phyloP scores from a whole-genome alignment of 129 eudicot genomes.

The Flaveria brownii region DNA sequence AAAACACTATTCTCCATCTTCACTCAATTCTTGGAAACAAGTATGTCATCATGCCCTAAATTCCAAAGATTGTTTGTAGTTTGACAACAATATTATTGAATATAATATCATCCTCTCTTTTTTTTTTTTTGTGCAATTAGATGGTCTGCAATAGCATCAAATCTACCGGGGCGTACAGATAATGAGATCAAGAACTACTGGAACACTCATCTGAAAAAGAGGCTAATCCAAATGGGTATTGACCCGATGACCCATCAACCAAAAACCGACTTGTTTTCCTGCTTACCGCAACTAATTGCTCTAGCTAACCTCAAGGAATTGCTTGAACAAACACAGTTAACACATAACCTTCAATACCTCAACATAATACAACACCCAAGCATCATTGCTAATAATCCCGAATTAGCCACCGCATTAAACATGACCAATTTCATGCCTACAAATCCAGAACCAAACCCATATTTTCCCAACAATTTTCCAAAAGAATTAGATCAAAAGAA shows the following conservation, averaged over 20 bases:
- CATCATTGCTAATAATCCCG: conserved; percentile 2
- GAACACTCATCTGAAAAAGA: conserved; percentile 27
- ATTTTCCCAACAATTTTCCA: background rate
- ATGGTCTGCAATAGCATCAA: conserved; percentile 49
- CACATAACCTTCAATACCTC: conserved; percentile 37
- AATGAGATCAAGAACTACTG: conserved; percentile 58
- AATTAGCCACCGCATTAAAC: conserved; percentile 1
- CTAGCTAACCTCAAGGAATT: conserved; percentile 44
- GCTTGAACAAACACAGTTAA: conserved; percentile 41
- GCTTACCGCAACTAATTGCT: conserved; percentile 48
- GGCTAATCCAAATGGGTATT: conserved; percentile 45
- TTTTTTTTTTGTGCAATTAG: conserved; percentile 16
- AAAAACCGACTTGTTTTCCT: conserved; percentile 48
- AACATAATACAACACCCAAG: conserved; percentile 25
- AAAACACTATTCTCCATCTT: conserved; percentile 43
- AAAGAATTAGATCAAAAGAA: conserved; percentile 31
- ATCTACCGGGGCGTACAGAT: conserved; percentile 51
- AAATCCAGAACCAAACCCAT: conserved; percentile 27
- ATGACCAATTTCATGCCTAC: background rate
- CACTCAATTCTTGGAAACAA: conserved; percentile 51
- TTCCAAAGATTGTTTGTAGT: background rate
- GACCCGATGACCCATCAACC: conserved; percentile 58
- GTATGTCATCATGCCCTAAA: conserved; percentile 23
- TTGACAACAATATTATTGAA: background rate
- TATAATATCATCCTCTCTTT: background rate